Base-by-base conservation (phyloP, 163 green algal genomes). In the Scenedesmus sp. region DNA sequence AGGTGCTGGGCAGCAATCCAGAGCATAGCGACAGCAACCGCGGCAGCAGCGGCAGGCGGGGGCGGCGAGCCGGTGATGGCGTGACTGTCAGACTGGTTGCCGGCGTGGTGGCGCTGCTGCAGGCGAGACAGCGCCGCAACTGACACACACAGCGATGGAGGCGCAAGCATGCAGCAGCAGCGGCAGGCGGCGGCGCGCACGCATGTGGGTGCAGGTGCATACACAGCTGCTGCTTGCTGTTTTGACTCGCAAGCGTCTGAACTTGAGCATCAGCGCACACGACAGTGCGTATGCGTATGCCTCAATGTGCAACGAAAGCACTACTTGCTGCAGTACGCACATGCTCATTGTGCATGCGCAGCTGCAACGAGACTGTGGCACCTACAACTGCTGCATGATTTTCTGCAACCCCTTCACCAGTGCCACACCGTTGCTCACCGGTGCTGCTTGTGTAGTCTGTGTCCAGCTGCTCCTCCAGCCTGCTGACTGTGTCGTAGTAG, bases 401-500 rank as follows among this genome's bases (percentile, higher is more conserved):
- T 37, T 30, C 65, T 37, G 65, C 65, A 76, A n/a, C 81, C 26
- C 0, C 26, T n/a, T 24, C 10, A 26, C 46, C 15, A 68, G 6
- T 4, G 30, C 42, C 56, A 43, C 3, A 2, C 56, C 12, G 83
- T 37, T 13, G 13, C 86, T 73, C 73, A 84, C 86, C 44, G 15
- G 44, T 59, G 59, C 83, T 79, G 37, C 22, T 61, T 12, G 81
- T 13, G 33, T 73, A 56, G 43, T 89, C 85, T 35, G 86, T 79
- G 7, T 53, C n/a, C 1, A 91, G 79, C 87, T 87, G 59, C 37
- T 81, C 79, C 81, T 92, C 88, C 20, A 92, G 65, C 24, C 24
- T 26, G 18, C 33, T 9, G 5, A 92, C 88, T 51, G 59, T 85
- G 33, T 88, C 88, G 46, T 92, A 92, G 81, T 92, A 92, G 46